phyloP scores from a whole-genome alignment of 768 basidiomycete genomes.

The Pleurotus citrinopileatus region DNA sequence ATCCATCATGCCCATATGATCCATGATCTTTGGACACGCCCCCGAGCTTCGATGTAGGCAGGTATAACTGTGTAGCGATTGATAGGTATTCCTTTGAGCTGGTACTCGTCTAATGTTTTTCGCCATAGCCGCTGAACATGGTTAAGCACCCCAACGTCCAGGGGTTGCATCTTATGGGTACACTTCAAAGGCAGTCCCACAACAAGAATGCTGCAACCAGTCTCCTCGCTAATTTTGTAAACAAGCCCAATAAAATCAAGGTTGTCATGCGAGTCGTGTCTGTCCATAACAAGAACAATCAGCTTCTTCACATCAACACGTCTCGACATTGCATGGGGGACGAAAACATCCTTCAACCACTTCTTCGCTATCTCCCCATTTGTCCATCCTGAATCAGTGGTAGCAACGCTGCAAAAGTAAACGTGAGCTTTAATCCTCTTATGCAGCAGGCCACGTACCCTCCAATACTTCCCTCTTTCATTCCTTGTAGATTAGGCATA shows the following conservation, averaged over 20 bases:
- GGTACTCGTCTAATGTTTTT: background rate
- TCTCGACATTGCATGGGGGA: constrained; percentile 28
- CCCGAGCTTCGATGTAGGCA: background rate
- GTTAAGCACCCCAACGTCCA: constrained; percentile 42
- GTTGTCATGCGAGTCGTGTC: constrained; percentile 39
- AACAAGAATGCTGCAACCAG: constrained; percentile 27
- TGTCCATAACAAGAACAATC: constrained; percentile 39
- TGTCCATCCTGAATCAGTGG: constrained; percentile 36
- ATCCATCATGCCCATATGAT: constrained; percentile 9
- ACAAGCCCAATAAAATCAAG: background rate
- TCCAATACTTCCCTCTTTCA: background rate
- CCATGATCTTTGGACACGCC: background rate
- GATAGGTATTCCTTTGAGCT: background rate
- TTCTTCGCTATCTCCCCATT: constrained; percentile 27
- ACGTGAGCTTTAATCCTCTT: background rate
- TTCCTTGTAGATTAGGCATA: constrained; percentile 4
- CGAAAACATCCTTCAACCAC: constrained; percentile 39
- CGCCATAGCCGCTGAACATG: background rate
- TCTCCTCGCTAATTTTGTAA: background rate
- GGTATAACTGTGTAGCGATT: background rate
- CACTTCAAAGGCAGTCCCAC: constrained; percentile 35
- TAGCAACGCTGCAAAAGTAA: background rate
- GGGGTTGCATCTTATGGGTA: constrained; percentile 42
- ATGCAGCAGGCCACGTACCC: background rate
- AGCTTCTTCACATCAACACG: constrained; percentile 21